Evolutionary conservation across 1,284 basidiomycete genomes (phyloP).

Genomic region (Coriolopsis trogii): DNA sequence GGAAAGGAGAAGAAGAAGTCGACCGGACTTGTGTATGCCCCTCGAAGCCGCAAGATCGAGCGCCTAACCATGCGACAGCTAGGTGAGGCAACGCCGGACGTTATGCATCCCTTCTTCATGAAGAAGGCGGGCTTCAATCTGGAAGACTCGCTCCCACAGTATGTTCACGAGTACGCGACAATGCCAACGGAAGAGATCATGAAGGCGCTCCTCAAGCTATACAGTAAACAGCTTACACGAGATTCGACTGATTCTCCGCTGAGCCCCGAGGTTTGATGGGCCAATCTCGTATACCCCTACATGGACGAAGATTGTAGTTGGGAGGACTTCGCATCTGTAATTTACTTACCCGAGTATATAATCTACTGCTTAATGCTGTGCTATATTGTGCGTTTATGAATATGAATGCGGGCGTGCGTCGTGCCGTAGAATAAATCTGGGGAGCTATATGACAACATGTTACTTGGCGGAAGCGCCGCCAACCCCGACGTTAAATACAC

Average conservation of each 20-base stretch:
- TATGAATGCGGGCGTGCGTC: neutral
- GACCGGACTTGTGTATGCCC: constrained; percentile 49
- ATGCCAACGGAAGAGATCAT: constrained; percentile 84
- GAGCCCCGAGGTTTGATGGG: constrained; percentile 1
- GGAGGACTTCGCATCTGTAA: too few relatives aligned
- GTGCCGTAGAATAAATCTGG: neutral
- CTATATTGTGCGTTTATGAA: neutral
- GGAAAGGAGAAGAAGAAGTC: constrained; percentile 28
- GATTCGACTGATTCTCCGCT: constrained; percentile 23
- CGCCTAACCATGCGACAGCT: constrained; percentile 80
- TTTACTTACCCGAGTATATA: neutral
- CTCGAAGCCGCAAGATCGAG: constrained; percentile 63
- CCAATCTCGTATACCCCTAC: neutral
- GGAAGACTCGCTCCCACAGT: constrained; percentile 80
- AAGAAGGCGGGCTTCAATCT: constrained; percentile 82
- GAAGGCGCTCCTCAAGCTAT: constrained; percentile 79
- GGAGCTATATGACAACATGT: constrained; percentile 1
- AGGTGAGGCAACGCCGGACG: constrained; percentile 86
- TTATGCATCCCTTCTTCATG: constrained; percentile 86
- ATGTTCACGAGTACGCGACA: constrained; percentile 87
- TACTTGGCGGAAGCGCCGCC: constrained; percentile 31
- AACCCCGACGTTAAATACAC: constrained; percentile 70
- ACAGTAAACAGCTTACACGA: constrained; percentile 69
- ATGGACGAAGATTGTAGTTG: too few relatives aligned
- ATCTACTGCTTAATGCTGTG: neutral